phyloP scores from a whole-genome alignment of 352 stramenopile species.

The Thalassiosira mediterranea region DNA sequence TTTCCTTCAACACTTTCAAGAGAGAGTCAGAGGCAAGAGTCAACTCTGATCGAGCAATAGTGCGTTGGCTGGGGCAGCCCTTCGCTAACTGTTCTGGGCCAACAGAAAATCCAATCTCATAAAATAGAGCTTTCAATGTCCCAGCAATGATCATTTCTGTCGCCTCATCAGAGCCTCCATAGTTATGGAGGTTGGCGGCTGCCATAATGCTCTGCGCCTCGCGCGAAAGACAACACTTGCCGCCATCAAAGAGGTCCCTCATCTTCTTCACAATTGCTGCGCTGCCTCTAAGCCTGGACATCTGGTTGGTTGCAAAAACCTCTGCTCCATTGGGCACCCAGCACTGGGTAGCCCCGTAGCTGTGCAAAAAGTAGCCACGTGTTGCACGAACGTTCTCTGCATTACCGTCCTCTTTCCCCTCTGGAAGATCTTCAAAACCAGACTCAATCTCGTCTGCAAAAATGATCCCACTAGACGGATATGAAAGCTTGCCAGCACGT shows the following conservation, averaged over 20 bases:
- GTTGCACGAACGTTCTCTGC: not conserved
- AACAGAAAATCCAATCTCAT: not conserved
- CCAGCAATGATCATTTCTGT: slow-evolving; percentile 5
- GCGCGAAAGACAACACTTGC: no score
- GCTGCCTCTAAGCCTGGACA: no score
- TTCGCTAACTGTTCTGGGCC: not conserved
- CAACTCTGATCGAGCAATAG: not conserved
- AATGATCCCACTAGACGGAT: no score
- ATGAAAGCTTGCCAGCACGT: no score
- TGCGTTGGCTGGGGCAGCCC: not conserved
- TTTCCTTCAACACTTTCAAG: not conserved
- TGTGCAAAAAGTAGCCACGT: no score
- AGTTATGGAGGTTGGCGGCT: not conserved
- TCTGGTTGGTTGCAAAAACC: no score
- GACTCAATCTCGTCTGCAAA: no score
- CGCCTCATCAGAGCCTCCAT: slow-evolving; percentile 4
- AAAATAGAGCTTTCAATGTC: not conserved
- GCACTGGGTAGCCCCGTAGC: no score
- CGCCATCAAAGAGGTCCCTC: no score
- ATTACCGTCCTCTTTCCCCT: not conserved
- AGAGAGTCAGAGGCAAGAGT: not conserved
- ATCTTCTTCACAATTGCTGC: no score
- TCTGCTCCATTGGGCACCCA: no score
- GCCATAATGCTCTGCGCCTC: not conserved
- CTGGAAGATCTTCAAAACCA: not conserved